Base-by-base conservation (phyloP, 345 rosid genomes). In the Lepidium didymum region DNA sequence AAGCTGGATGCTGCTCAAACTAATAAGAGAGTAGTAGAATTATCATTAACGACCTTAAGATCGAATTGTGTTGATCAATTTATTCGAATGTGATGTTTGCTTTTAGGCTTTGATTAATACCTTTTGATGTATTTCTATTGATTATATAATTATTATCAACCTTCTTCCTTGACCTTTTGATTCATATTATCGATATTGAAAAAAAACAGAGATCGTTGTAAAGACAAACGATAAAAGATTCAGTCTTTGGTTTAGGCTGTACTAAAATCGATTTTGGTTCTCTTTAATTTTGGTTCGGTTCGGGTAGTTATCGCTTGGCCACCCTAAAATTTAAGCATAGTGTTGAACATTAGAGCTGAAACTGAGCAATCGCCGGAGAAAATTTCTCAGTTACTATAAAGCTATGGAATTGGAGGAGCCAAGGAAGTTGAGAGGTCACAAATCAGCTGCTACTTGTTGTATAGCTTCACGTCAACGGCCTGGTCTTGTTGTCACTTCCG, bases 401-500 rank as follows among this genome's bases (percentile, higher is more conserved):
- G 64, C 50, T 1, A 75, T 54, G 74, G 34, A 64, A 51, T 45
- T 19, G 74, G 56, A 80, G 57, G 92, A 81, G 70, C 85, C 97
- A 9, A 78, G 97, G 74, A 83, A 87, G 56, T 78, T 93, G 76
- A 84, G 79, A 80, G 96, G 97, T 33, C 97, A 93, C 68, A 77
- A 70, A 62, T 83, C 85, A 63, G 74, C 89, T 9, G 88, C 88
- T 64, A 90, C 94, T 0, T 85, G 87, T 79, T 90, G 98, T 77
- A 67, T 84, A 71, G 79, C 97, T 76, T 93, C 98, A 16, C 85
- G 85, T 46, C 86, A 83, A 66, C 73, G 81, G 8, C 89, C 96
- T 6, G 89, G 88, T 43, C 27, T 88, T 62, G 78, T 93, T 36
- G 84, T 77, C 70, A 85, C 96, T 65, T 70, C 96, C 78, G 92